Base-by-base conservation (phyloP, 1,284 basidiomycete genomes). In the Chiua sp. region DNA sequence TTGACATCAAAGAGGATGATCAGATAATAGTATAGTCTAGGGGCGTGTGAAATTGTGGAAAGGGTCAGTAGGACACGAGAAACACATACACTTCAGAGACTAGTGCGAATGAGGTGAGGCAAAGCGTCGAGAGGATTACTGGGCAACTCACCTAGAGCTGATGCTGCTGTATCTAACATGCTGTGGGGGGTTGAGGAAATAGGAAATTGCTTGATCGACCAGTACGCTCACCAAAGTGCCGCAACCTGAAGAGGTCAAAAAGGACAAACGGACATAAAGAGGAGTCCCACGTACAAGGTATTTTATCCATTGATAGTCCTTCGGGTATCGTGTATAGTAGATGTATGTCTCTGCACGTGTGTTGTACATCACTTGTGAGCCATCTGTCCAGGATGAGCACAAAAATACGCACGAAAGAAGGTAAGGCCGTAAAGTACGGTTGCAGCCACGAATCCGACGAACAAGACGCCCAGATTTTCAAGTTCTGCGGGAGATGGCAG, bases 401-500 rank as follows among this genome's bases (percentile, higher is more conserved):
- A 30, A 22, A 72, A 20, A 20, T 20, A 39, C 79, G 23, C 57
- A 79, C 79, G 79, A 68, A 79, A 79, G 67, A 80, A 79, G 18
- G 78, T 78, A 53, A 79, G 68, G 15, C 78, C 78, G 53, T 80
- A 80, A 33, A 79, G 68, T 6, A 75, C 68, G 13, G 72, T 76
- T 7, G 77, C 65, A 26, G 70, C 66, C 42, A 78, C 72, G 60
- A 79, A 80, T 20, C 77, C 78, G 32, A 76, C 50, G 57, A 79
- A 75, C 28, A 80, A 64, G 18, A 75, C 70, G 42, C 73, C 69
- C 47, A 80, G 68, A 12, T 78, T 80, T 57, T 70, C 65, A 10
- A 63, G 22, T 57, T 74, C 72, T 30, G 57, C 50, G 6, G 53
- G 20, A 28, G 73, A 68, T 0, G 69, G 63, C 20, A 32, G n/a